Conservation (phyloP, 2,329 filamentous ascomycete genomes). For the Pseudogymnoascus sp. region DNA sequence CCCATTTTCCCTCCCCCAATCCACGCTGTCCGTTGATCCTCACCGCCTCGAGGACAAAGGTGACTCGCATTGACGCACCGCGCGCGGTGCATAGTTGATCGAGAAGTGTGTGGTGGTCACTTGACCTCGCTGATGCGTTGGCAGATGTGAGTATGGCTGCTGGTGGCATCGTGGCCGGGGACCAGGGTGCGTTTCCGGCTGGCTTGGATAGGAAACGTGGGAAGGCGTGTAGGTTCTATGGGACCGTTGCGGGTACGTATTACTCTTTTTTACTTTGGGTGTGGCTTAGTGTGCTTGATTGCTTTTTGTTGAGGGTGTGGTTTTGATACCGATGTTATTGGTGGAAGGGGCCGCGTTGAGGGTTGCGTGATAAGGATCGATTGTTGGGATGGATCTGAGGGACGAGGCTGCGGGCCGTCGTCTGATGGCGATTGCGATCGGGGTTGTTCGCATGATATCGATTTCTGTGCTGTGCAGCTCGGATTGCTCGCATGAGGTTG, state of each 20-base stretch:
- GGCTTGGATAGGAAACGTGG: not conserved
- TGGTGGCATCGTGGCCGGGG: not conserved
- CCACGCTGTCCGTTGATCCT: not conserved
- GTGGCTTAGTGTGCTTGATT: not conserved
- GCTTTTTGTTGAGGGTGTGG: not conserved
- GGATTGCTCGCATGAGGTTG: conserved; percentile 15
- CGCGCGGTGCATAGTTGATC: not conserved
- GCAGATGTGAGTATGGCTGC: not conserved
- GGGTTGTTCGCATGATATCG: conserved; percentile 3
- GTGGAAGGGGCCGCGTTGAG: not conserved
- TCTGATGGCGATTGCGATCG: conserved; percentile 2
- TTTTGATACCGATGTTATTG: conserved; percentile 1
- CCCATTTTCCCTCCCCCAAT: not conserved
- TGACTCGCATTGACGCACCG: not conserved
- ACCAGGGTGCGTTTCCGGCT: not conserved
- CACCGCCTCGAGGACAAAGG: not conserved
- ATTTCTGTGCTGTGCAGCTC: conserved; percentile 10
- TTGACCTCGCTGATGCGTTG: not conserved
- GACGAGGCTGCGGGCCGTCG: not conserved
- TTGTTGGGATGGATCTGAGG: not conserved
- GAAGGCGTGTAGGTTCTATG: conserved; percentile 1
- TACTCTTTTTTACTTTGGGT: not conserved
- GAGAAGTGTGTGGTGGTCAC: not conserved
- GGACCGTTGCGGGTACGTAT: conserved; percentile 1
- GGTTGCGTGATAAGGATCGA: not conserved